A percentile compares a stretch with the other conserved stretches of the same genome.
Evolutionary conservation across 805 yeast species (phyloP).

Genomic region (Pichia scutulata): DNA sequence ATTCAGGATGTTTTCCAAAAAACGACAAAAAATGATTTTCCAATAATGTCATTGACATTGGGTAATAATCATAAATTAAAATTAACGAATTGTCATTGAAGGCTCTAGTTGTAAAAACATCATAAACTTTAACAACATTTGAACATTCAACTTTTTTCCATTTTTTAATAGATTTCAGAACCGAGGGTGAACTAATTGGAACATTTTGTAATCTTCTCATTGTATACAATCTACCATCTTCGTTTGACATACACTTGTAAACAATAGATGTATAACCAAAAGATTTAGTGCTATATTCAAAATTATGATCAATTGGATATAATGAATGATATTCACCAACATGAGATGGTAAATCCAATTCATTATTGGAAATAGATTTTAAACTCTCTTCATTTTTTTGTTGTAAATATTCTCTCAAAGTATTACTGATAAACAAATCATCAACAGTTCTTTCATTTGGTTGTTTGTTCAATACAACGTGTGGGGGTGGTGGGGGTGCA

Average conservation of each 20-base stretch:
- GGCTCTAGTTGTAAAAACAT: constrained; percentile 79
- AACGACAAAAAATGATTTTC: constrained; percentile 54
- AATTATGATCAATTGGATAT: constrained; percentile 63
- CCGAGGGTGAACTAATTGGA: constrained; percentile 45
- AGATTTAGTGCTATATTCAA: constrained; percentile 30
- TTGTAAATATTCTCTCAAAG: constrained; percentile 63
- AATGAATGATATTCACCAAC: constrained; percentile 81
- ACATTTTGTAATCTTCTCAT: constrained; percentile 66
- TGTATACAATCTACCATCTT: constrained; percentile 71
- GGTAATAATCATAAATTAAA: constrained; percentile 78
- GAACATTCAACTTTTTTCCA: constrained; percentile 58
- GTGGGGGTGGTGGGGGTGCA: constrained; percentile 84
- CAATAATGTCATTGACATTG: constrained; percentile 60
- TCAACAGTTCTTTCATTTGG: constrained; percentile 67
- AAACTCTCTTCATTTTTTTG: constrained; percentile 74
- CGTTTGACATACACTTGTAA: constrained; percentile 74
- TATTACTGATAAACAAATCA: constrained; percentile 63
- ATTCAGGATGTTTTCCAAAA: constrained; percentile 34
- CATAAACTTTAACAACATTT: constrained; percentile 59
- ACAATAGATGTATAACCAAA: constrained; percentile 54
- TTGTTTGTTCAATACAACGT: constrained; percentile 48
- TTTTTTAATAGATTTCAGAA: constrained; percentile 50
- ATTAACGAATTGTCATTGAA: constrained; percentile 77
- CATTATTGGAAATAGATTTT: constrained; percentile 43
- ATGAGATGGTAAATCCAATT: constrained; percentile 58